Evolutionary conservation across 805 yeast genomes (phyloP).

Genomic region (Saturnispora dispora): DNA sequence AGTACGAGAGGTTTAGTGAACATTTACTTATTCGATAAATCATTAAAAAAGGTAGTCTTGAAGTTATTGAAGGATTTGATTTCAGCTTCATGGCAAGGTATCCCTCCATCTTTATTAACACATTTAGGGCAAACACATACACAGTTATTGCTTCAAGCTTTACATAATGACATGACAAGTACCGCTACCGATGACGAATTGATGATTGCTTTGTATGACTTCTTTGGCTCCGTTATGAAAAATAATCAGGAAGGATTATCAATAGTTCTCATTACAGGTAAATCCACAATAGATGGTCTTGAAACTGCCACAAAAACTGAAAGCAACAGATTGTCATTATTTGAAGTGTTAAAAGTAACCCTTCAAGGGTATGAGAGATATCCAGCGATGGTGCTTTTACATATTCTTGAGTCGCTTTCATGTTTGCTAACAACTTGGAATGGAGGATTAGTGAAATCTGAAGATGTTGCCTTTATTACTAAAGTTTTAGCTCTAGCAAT

Average conservation of each 20-base stretch:
- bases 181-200: slow-evolving; percentile 44
- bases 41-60: slow-evolving; percentile 43
- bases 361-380: slow-evolving; percentile 42
- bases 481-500: slow-evolving; percentile 26
- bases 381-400: slow-evolving; percentile 57
- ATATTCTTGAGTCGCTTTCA: slow-evolving; percentile 63
- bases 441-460: slow-evolving; percentile 41
- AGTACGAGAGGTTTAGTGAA: slow-evolving; percentile 48
- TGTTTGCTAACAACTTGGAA: slow-evolving; percentile 75
- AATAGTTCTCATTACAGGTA: slow-evolving; percentile 55
- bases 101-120: slow-evolving; percentile 70
- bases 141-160: slow-evolving; percentile 45
- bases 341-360: slow-evolving; percentile 46
- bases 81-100: slow-evolving; percentile 44
- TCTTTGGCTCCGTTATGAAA: slow-evolving; percentile 58
- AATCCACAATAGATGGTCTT: slow-evolving; percentile 28
- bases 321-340: slow-evolving; percentile 33
- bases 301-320: slow-evolving; percentile 11
- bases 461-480: slow-evolving; percentile 39
- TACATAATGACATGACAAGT: slow-evolving; percentile 52
- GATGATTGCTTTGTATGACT: slow-evolving; percentile 48
- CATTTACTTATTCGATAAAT: slow-evolving; percentile 42
- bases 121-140: slow-evolving; percentile 66
- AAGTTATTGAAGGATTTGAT: slow-evolving; percentile 51
- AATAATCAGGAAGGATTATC: slow-evolving; percentile 76